phyloP scores from a whole-genome alignment of 225 moss, liverwort and hornwort species.

The Takakia lepidozioides region DNA sequence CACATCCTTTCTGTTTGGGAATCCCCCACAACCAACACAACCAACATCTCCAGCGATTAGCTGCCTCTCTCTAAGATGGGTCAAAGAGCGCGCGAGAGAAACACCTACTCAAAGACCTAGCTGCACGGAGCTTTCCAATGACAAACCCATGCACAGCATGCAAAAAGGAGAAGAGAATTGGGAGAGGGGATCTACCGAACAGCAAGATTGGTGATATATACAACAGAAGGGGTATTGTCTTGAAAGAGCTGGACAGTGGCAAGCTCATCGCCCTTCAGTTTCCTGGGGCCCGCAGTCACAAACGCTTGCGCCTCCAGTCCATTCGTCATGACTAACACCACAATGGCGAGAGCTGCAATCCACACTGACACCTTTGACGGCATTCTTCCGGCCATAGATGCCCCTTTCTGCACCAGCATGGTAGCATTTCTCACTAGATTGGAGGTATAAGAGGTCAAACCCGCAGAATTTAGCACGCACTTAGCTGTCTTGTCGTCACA shows the following conservation, averaged over 20 bases:
- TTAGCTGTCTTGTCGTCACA: too few species aligned
- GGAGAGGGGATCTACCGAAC: conserved; percentile 46
- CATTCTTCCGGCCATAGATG: conserved; percentile 15
- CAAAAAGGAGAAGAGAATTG: background rate
- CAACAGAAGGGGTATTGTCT: conserved; percentile 95
- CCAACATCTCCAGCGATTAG: too few species aligned
- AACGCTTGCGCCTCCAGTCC: conserved; percentile 56
- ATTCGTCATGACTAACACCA: conserved; percentile 47
- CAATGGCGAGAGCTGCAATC: conserved; percentile 60
- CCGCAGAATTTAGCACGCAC: too few species aligned
- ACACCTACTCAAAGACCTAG: too few species aligned
- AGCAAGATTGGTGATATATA: conserved; percentile 98
- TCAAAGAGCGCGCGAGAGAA: too few species aligned
- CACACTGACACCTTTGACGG: conserved; percentile 43
- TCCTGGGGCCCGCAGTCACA: conserved; percentile 71
- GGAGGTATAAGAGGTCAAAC: too few species aligned
- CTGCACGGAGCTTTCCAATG: too few species aligned
- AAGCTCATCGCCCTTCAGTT: conserved; percentile 87
- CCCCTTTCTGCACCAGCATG: conserved; percentile 32
- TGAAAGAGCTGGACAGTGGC: conserved; percentile 93
- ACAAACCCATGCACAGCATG: background rate
- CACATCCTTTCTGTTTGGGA: conserved; percentile 69
- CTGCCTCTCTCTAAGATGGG: too few species aligned
- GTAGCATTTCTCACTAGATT: too few species aligned
- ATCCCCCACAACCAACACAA: conserved; percentile 1